Base-by-base conservation (phyloP, 495 filamentous ascomycete species). In the Venustampulla echinocandica region DNA sequence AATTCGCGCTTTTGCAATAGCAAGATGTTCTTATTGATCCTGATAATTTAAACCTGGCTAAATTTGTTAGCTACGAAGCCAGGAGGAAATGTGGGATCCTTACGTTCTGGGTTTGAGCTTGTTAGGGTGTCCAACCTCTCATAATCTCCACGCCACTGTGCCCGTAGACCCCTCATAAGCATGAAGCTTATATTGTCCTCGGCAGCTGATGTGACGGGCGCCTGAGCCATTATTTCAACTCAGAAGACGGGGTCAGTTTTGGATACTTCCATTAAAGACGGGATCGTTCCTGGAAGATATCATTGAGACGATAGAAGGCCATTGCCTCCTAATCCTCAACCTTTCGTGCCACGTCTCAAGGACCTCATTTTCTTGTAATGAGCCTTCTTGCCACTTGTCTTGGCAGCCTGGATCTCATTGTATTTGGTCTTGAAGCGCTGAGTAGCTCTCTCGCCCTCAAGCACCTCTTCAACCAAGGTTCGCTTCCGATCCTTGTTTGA, bases 391-490 rank as follows among this genome's bases (percentile, higher is more conserved):
- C 85, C 85, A 52, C 81, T 88, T 27, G 64, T 70, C 59, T 87
- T 89, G 3, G 64, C 65, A 22, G 52, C 61, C 57, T 87, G 83
- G 20, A 90, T 76, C 20, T 84, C 78, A 14, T 70, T 68, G 58
- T 84, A 87, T 61, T 87, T 89, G 19, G 66, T 67, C 65, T 80
- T 80, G 61, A 88, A 86, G 15, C 77, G 71, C 28, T 71, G 67
- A 17, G 63, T 75, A 51, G 68, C 59, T 10, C 68, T 66, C 57
- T 90, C 83, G 25, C 69, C 62, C 10, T 81, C 77, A 52, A 96
- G 62, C 4, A 90, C 75, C 57, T 96, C 88, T 46, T 93, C 87
- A n/a, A 90, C 82, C 49, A 98, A 85, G 2, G 86, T 95, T 52
- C 75, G 77, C 69, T 93, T 95, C 49, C 86, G 74, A 57, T 97